Base-by-base conservation (phyloP, 2,329 filamentous ascomycete species). In the Cryphonectria parasitica region DNA sequence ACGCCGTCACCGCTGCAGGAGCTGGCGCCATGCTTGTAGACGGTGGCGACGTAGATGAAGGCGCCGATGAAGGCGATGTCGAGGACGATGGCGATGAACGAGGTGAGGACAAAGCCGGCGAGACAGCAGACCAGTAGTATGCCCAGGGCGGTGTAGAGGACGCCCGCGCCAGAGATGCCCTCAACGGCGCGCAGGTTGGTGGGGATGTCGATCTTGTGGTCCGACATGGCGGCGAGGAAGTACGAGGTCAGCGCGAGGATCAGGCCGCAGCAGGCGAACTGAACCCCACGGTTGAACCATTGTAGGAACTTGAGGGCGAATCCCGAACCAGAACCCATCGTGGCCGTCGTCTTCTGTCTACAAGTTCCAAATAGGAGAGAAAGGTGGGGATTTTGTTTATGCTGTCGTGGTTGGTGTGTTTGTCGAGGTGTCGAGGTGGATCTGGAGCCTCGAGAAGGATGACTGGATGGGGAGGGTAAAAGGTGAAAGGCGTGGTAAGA, bases 201-300 rank as follows among this genome's bases (percentile, higher is more conserved):
- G 25, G 87, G 84, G 74, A 95, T 94, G 70, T 77, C 70, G 19
- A 90, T 80, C 75, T 89, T 76, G 81, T 93, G 89, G 76, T 91
- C 88, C 73, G 87, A 79, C 19, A 95, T 87, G 11, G 91, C 87
- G 11, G 91, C 89, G 65, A 98, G 88, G 85, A 94, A 97, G 85
- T 97, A 97, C 65, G 90, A 91, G 85, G 91, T 95, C 77, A 96
- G 88, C 75, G 88, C 91, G 73, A 98, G 87, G 72, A 95, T 87
- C 74, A 97, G 86, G 71, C 86, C 89, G 11, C 91, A 86, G 79
- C 89, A 92, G 78, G 88, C 85, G 80, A 97, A 91, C 77, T 93
- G 89, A 69, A 97, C 82, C 74, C 87, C 82, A 75, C 95, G 92
- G 77, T 97, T 83, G 79, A 91, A 85, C 79, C 91, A 91, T 77